Evolutionary conservation across 1,284 basidiomycete species (phyloP).

Genomic region (Calocybe gambosa): DNA sequence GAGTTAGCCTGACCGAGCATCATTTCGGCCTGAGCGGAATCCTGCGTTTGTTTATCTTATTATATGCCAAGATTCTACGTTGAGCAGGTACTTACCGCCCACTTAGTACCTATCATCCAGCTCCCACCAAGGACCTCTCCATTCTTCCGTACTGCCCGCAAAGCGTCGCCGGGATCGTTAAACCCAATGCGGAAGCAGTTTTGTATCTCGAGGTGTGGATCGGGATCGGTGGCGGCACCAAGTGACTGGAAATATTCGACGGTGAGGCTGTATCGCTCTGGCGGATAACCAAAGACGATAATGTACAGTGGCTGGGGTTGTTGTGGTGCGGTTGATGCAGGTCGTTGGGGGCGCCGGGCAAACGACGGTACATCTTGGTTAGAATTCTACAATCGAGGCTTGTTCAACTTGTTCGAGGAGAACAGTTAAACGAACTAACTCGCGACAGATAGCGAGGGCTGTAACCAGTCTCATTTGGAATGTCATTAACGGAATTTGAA

Average conservation of each 20-base stretch:
- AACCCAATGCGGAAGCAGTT: constrained; percentile 75
- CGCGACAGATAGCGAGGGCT: constrained; percentile 37
- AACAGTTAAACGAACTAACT: constrained; percentile 28
- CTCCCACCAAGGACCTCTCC: constrained; percentile 68
- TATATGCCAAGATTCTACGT: too few relatives aligned
- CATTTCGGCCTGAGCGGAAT: constrained; percentile 49
- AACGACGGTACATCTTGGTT: constrained; percentile 31
- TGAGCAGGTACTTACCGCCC: constrained; percentile 72
- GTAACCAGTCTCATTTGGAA: constrained; percentile 50
- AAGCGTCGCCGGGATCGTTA: constrained; percentile 58
- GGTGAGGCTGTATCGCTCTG: constrained; percentile 62
- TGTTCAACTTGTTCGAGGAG: constrained; percentile 1
- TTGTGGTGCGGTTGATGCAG: constrained; percentile 20
- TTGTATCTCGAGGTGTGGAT: constrained; percentile 52
- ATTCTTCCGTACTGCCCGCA: constrained; percentile 70
- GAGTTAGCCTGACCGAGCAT: constrained; percentile 39
- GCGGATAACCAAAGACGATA: constrained; percentile 71
- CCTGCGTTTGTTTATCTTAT: constrained; percentile 31
- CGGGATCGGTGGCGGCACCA: constrained; percentile 55
- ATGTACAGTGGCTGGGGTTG: constrained; percentile 42
- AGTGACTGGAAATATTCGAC: constrained; percentile 68
- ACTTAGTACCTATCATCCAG: constrained; percentile 80
- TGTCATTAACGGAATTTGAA: constrained; percentile 61
- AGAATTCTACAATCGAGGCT: constrained; percentile 19
- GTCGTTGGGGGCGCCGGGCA: constrained; percentile 27